Percentiles rank a stretch among this genome's conserved stretches.
Evolutionary conservation across 768 basidiomycete species (phyloP).

Genomic region (Russula lepida): DNA sequence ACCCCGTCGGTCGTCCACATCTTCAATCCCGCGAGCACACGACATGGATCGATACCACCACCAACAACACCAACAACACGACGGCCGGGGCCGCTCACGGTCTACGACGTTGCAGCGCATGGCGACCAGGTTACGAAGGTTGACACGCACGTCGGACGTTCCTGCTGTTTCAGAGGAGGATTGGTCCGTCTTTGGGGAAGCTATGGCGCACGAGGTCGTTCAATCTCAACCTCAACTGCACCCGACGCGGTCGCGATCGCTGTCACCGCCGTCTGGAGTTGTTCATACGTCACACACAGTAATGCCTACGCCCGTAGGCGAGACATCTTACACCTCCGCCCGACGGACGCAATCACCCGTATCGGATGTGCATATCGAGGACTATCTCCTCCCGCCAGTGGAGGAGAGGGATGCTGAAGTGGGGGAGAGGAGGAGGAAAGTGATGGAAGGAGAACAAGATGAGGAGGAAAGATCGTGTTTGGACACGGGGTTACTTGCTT

Average conservation of each 20-base stretch:
- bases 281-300: neutral
- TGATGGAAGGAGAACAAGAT: neutral
- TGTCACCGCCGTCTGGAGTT: neutral
- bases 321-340: too few species aligned
- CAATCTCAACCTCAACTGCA: neutral
- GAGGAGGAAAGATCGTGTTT: neutral
- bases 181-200: constrained; percentile 19
- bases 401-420: neutral
- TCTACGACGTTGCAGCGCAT: constrained; percentile 7
- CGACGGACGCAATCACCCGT: constrained; percentile 5
- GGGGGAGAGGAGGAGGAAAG: neutral
- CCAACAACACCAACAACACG: neutral
- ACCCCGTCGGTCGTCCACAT: neutral
- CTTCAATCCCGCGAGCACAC: neutral
- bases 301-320: neutral
- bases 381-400: neutral
- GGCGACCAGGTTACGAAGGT: neutral
- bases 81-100: neutral
- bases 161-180: neutral
- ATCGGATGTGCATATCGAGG: neutral
- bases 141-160: neutral
- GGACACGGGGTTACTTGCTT: neutral
- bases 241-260: neutral
- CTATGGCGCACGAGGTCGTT: constrained; percentile 11
- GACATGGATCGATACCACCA: neutral